These are phyloP conservation scores for Acacia melanoxylon DNA, from an alignment of 306 rosid genomes.

Conservation along the genomic window DNA sequence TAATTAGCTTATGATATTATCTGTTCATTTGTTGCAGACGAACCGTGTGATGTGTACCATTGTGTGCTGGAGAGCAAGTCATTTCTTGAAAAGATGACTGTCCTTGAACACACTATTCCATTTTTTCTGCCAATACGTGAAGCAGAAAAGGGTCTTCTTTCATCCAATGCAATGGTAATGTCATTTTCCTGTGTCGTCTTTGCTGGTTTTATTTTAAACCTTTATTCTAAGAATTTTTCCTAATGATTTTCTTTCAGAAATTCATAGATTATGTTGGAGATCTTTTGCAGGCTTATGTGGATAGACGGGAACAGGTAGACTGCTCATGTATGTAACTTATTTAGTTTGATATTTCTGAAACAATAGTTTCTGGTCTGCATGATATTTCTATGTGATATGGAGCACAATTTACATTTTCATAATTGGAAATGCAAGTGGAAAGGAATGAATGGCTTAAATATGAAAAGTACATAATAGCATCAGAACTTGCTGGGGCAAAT, in stretches of 20 bases:
- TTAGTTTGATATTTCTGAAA: slow-evolving; percentile 25
- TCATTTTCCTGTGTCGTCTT: slow-evolving; percentile 39
- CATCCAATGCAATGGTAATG: slow-evolving; percentile 86
- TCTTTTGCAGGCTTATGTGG: slow-evolving; percentile 91
- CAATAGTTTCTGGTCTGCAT: slow-evolving; percentile 14
- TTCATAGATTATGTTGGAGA: slow-evolving; percentile 93
- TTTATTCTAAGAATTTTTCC: slow-evolving; percentile 23
- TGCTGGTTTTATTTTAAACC: slow-evolving; percentile 32
- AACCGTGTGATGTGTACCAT: slow-evolving; percentile 78
- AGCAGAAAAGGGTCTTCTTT: slow-evolving; percentile 85
- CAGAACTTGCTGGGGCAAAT: no score
- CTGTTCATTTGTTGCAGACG: slow-evolving; percentile 57
- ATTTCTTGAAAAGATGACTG: slow-evolving; percentile 94
- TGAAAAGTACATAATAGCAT: not conserved
- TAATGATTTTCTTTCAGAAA: slow-evolving; percentile 63
- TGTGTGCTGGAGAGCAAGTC: slow-evolving; percentile 96
- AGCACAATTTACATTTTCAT: slow-evolving; percentile 14
- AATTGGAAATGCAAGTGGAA: not conserved
- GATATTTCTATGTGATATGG: slow-evolving; percentile 14
- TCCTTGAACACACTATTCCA: slow-evolving; percentile 89
- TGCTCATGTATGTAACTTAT: slow-evolving; percentile 37
- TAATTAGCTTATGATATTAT: slow-evolving; percentile 22
- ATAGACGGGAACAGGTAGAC: slow-evolving; percentile 94
- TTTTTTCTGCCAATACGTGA: slow-evolving; percentile 85
- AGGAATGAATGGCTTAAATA: slow-evolving; percentile 8